Evolutionary conservation across 2,329 filamentous ascomycete species (phyloP), one percentile per base, ranked within the genome.

Genomic region (Pseudocercospora macadamiae): DNA sequence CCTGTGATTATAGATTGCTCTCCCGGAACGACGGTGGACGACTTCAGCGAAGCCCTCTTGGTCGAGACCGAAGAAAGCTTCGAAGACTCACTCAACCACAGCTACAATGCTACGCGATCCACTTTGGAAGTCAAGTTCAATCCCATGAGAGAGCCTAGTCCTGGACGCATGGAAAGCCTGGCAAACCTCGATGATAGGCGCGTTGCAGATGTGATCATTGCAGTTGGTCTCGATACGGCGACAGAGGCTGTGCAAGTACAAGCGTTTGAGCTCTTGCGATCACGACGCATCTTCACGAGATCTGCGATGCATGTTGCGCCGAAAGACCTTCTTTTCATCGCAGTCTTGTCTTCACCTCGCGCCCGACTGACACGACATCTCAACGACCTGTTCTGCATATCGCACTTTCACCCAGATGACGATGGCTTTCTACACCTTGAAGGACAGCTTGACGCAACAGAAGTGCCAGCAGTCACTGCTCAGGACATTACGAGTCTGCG

Each of bases 361-460:
- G 60, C 67, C 5, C 68, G 72, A 16, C 63, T 82, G 45, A 74
- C 69, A 2, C 70, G 73, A 39, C 80, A 82, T 65, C 65, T 82
- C 55, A 96, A 92, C 68, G 91, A 97, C 59, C 86, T 90, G 64
- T 88, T 97, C 65, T 91, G 92, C 71, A 87, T 97, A 58, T 93
- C 90, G 0, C 93, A 97, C 73, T 90, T 87, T 77, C 92, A 97
- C 69, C 83, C 88, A 57, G 80, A 83, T 3, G 79, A 82, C 1
- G 86, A 93, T 71, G 90, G 89, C 0, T 89, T 92, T 62, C 82
- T 86, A 3, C 89, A 95, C 63, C 74, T 93, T 0, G 89, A 96
- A 60, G 87, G 69, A 61, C 28, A 77, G 71, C 0, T 70, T 64
- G 21, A 71, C 72, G 48, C 79, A 32, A 9, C 47, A 73, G 4